These are phyloP conservation scores for Dissophora ornata DNA, from an alignment of 192 early-diverging fungal genomes.

Conservation along the genomic window DNA sequence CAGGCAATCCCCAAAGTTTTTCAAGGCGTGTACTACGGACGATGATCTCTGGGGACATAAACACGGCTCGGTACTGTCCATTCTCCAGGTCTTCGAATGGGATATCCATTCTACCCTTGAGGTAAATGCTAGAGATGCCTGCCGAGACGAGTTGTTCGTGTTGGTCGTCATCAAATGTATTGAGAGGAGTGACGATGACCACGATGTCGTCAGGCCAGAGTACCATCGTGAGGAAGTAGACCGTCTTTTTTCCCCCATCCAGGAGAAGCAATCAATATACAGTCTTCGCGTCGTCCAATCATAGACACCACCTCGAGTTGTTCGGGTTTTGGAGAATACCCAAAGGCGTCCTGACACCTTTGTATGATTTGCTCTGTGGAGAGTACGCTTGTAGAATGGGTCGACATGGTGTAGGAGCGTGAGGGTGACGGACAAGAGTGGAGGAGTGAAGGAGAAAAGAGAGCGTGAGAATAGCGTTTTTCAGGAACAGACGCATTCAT, in stretches of 20 bases:
- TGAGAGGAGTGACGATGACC: conserved; percentile 14
- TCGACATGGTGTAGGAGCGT: too few species aligned
- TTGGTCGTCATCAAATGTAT: conserved; percentile 5
- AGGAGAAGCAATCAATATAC: conserved; percentile 2
- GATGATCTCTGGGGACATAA: conserved; percentile 34
- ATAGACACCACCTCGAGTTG: conserved; percentile 2
- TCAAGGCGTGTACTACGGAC: conserved; percentile 3
- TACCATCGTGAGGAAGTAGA: conserved; percentile 12
- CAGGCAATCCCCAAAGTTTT: conserved; percentile 5
- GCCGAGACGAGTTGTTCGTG: not conserved
- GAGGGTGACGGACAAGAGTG: too few species aligned
- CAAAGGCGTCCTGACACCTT: not conserved
- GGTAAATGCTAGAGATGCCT: conserved; percentile 2
- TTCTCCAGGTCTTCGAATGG: not conserved
- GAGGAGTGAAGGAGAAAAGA: too few species aligned
- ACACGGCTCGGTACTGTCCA: conserved; percentile 18
- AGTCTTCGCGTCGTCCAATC: conserved; percentile 3
- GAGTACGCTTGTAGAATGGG: too few species aligned
- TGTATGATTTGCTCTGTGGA: too few species aligned
- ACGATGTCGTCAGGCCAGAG: not conserved
- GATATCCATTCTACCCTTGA: not conserved
- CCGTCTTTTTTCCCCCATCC: conserved; percentile 17
- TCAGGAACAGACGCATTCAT: too few species aligned
- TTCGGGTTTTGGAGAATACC: conserved; percentile 1
- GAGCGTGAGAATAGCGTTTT: too few species aligned